Conservation (phyloP, 495 filamentous ascomycete genomes). For the Neurospora sp. region DNA sequence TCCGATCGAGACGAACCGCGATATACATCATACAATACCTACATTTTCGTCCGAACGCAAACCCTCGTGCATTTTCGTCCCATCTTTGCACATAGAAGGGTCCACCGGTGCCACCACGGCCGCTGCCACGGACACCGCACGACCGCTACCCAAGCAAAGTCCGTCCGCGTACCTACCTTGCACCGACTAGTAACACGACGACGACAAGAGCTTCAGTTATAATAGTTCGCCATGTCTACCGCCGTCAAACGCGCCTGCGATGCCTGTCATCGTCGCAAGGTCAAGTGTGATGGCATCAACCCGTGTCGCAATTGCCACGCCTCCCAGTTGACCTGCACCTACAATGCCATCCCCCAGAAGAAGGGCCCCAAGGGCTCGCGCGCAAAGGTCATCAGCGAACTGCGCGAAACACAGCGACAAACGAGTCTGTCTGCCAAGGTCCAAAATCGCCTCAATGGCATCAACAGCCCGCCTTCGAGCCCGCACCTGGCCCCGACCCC, state of each 20-base stretch:
- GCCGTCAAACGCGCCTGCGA: constrained; percentile 65
- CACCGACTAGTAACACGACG: not conserved
- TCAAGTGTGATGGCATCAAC: constrained; percentile 63
- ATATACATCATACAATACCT: not conserved
- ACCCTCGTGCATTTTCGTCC: constrained; percentile 6
- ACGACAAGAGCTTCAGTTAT: not conserved
- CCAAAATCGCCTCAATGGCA: constrained; percentile 33
- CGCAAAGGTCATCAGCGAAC: constrained; percentile 72
- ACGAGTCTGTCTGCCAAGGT: constrained; percentile 44
- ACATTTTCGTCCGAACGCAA: not conserved
- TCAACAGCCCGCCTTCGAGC: constrained; percentile 31
- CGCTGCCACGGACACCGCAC: constrained; percentile 1
- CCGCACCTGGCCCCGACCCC: constrained; percentile 40
- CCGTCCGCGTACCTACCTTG: not conserved
- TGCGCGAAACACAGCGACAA: constrained; percentile 56
- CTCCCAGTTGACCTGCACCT: constrained; percentile 63
- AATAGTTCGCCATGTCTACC: constrained; percentile 30
- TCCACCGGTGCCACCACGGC: constrained; percentile 5
- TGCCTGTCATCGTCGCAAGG: constrained; percentile 74
- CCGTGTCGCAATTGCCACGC: constrained; percentile 63
- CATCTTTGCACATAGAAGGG: constrained; percentile 12
- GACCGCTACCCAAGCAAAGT: not conserved
- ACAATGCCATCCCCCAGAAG: constrained; percentile 76
- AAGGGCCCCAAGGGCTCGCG: constrained; percentile 76
- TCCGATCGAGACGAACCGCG: not conserved